Evolutionary conservation across 1,284 basidiomycete species (phyloP).

Genomic region (Wallemia hederae): DNA sequence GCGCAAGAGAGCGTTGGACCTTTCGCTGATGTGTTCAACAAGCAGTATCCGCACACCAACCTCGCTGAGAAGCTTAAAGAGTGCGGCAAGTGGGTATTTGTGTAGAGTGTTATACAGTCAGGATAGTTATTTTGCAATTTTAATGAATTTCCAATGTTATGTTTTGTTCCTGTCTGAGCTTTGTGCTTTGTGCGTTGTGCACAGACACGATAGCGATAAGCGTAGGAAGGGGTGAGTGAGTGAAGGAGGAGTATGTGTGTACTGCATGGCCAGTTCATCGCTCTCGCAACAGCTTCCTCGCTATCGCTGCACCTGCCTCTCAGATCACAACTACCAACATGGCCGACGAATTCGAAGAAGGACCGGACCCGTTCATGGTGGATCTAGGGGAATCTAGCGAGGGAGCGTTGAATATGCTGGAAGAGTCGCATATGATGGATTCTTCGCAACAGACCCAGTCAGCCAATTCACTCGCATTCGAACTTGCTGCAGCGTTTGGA

Average conservation of each 20-base stretch:
- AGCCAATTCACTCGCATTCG: not conserved
- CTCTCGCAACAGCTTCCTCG: too few species aligned
- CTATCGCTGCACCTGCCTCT: too few species aligned
- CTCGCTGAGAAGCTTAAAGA: not conserved
- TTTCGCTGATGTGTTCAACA: not conserved
- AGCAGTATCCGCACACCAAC: not conserved
- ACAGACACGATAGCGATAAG: not conserved
- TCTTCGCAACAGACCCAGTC: not conserved
- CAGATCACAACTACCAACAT: too few species aligned
- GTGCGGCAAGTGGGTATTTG: not conserved
- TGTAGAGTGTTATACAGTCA: not conserved
- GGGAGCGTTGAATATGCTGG: not conserved
- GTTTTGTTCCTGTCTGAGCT: not conserved
- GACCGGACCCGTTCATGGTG: not conserved
- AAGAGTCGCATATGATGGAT: not conserved
- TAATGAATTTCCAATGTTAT: too few species aligned
- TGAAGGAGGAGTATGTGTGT: not conserved
- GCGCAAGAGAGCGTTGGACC: slow-evolving; percentile 1
- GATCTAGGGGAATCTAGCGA: not conserved
- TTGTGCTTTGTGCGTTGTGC: not conserved
- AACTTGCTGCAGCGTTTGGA: not conserved
- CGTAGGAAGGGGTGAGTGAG: too few species aligned
- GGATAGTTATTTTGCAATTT: too few species aligned
- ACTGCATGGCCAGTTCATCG: not conserved
- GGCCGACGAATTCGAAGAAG: not conserved